Evolutionary conservation across 2,329 filamentous ascomycete species (phyloP).

Genomic region (Chaetothyriales sp.): DNA sequence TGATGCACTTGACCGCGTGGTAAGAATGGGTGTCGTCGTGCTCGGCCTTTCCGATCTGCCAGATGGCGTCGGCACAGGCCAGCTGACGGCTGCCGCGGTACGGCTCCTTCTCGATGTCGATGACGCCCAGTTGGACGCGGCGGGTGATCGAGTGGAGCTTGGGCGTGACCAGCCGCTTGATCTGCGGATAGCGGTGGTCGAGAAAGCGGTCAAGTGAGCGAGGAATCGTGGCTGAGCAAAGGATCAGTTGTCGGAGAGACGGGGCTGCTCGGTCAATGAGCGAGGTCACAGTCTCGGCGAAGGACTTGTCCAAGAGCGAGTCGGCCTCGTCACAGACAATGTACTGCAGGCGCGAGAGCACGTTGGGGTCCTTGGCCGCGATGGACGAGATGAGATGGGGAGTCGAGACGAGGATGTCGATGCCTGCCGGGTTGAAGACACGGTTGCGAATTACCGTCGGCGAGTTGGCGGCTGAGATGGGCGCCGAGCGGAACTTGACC

Average conservation of each 20-base stretch:
- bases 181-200: slow-evolving; percentile 66
- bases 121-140: slow-evolving; percentile 81
- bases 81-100: slow-evolving; percentile 87
- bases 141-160: slow-evolving; percentile 93
- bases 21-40: slow-evolving; percentile 43
- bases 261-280: slow-evolving; percentile 73
- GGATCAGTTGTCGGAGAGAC: slow-evolving; percentile 69
- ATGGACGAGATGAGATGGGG: slow-evolving; percentile 83
- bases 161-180: slow-evolving; percentile 77
- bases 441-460: slow-evolving; percentile 69
- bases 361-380: slow-evolving; percentile 75
- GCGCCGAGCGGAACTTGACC: slow-evolving; percentile 72
- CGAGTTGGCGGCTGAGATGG: slow-evolving; percentile 65
- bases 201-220: slow-evolving; percentile 75
- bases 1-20: slow-evolving; percentile 56
- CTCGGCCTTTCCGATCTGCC: slow-evolving; percentile 73
- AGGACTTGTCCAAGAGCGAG: slow-evolving; percentile 86
- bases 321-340: slow-evolving; percentile 92
- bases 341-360: slow-evolving; percentile 80
- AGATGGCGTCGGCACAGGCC: slow-evolving; percentile 89
- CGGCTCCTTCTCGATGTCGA: slow-evolving; percentile 83
- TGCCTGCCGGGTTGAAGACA: slow-evolving; percentile 64
- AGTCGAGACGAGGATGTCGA: slow-evolving; percentile 77
- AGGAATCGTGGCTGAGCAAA: slow-evolving; percentile 94
- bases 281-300: slow-evolving; percentile 65